A percentile compares a stretch with the other conserved stretches of the same genome.
These are phyloP conservation scores for Trichoderma sp. DNA, from an alignment of 2,329 filamentous ascomycete species.

Conservation along the genomic window DNA sequence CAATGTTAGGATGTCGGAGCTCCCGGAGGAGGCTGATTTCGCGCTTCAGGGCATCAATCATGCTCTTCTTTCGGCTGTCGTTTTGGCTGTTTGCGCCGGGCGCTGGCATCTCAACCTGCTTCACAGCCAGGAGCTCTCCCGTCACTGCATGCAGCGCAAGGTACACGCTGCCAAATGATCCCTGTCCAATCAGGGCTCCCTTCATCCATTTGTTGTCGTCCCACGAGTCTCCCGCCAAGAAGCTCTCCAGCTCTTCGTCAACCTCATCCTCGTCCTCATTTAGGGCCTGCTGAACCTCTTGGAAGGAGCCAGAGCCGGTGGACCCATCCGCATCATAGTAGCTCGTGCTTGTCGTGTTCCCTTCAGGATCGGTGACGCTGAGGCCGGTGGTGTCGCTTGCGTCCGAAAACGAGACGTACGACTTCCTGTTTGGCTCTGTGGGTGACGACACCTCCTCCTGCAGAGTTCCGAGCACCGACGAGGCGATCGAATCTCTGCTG, in stretches of 20 bases:
- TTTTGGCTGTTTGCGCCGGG: constrained; percentile 74
- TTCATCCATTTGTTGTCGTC: constrained; percentile 99
- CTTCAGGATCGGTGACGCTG: constrained; percentile 74
- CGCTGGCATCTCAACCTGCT: constrained; percentile 90
- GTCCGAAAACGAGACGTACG: constrained; percentile 85
- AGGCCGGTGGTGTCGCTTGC: constrained; percentile 67
- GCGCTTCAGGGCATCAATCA: constrained; percentile 95
- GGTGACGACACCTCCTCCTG: constrained; percentile 87
- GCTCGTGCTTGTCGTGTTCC: constrained; percentile 66
- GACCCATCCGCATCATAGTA: constrained; percentile 82
- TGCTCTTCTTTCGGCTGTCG: constrained; percentile 91
- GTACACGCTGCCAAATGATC: constrained; percentile 94
- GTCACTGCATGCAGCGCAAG: constrained; percentile 93
- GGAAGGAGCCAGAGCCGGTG: constrained; percentile 69
- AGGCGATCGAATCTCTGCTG: constrained; percentile 84
- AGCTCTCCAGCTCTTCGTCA: constrained; percentile 85
- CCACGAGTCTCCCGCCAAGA: constrained; percentile 89
- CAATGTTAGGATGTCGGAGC: constrained; percentile 93
- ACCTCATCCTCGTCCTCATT: constrained; percentile 88
- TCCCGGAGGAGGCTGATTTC: constrained; percentile 94
- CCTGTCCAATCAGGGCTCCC: constrained; percentile 92
- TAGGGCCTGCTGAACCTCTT: constrained; percentile 80
- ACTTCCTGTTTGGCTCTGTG: constrained; percentile 84
- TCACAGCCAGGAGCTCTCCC: constrained; percentile 95
- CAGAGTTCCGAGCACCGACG: constrained; percentile 81